phyloP scores from a whole-genome alignment of 139 green algal species.

The Protoeuglena noctilucae region DNA sequence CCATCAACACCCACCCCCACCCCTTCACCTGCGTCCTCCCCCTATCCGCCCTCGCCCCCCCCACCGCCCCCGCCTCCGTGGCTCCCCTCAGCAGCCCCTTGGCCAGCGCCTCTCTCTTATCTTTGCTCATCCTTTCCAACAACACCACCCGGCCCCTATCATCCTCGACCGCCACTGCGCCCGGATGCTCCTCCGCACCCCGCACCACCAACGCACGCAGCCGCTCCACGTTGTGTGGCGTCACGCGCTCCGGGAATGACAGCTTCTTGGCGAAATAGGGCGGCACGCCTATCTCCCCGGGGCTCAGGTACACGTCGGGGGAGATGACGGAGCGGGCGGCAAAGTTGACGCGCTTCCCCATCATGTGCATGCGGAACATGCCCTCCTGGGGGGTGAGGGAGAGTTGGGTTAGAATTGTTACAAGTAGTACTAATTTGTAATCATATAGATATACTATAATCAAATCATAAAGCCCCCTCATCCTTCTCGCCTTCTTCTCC shows the following conservation, averaged over 20 bases:
- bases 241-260: conserved; percentile 86
- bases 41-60: too few species aligned
- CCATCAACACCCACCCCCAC: too few species aligned
- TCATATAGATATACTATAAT: too few species aligned
- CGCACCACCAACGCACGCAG: conserved; percentile 59
- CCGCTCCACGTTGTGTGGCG: conserved; percentile 65
- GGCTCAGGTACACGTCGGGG: conserved; percentile 78
- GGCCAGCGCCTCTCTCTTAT: conserved; percentile 49
- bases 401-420: too few species aligned
- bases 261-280: conserved; percentile 88
- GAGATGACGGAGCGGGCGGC: conserved; percentile 89
- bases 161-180: conserved; percentile 84
- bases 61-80: not conserved
- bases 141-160: conserved; percentile 6
- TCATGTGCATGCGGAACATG: conserved; percentile 99
- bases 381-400: too few species aligned
- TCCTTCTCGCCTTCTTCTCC: conserved; percentile 8
- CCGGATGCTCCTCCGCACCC: conserved; percentile 59
- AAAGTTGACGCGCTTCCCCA: conserved; percentile 98
- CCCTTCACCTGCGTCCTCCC: too few species aligned
- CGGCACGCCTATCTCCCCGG: conserved; percentile 85
- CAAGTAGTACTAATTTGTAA: too few species aligned
- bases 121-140: not conserved
- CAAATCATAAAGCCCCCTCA: too few species aligned
- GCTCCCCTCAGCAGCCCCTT: conserved; percentile 50